A percentile compares a stretch with the other conserved stretches of the same genome.
Evolutionary conservation across 1,284 basidiomycete genomes (phyloP).

Genomic region (Ceratobasidium sp.): DNA sequence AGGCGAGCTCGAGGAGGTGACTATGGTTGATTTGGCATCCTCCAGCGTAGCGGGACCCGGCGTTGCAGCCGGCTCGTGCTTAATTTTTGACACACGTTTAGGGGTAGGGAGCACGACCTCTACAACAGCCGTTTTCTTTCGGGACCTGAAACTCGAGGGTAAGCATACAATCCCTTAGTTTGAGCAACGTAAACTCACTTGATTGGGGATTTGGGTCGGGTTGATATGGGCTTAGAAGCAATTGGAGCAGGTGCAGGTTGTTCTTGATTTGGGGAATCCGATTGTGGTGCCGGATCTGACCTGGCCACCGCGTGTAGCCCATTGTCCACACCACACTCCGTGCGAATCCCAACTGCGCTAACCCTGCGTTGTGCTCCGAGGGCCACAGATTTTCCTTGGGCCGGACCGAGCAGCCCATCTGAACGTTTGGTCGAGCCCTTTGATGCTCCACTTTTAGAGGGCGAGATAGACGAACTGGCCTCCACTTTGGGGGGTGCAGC

Average conservation of each 20-base stretch:
- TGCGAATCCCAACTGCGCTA: background rate
- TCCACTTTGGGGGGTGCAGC: no score
- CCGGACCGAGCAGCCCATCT: no score
- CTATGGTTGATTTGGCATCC: background rate
- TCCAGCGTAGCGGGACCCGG: background rate
- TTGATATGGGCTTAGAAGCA: conserved; percentile 5
- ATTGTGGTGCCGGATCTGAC: background rate
- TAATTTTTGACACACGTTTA: background rate
- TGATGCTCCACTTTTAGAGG: background rate
- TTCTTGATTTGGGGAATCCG: background rate
- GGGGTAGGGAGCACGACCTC: conserved; percentile 27
- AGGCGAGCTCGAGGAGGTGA: background rate
- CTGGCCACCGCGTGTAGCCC: background rate
- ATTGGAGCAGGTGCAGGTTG: background rate
- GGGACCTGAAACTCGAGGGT: background rate
- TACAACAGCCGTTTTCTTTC: conserved; percentile 20
- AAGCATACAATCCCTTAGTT: background rate
- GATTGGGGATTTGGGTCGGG: background rate
- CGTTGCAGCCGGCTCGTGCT: background rate
- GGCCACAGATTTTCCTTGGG: no score
- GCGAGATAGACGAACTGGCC: background rate
- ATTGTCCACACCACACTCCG: background rate
- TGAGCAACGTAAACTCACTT: conserved; percentile 6
- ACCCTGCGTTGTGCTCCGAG: no score
- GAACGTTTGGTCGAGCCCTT: no score